These are phyloP conservation scores for Plantago ovata DNA, from an alignment of 257 asterid genomes.

Conservation along the genomic window DNA sequence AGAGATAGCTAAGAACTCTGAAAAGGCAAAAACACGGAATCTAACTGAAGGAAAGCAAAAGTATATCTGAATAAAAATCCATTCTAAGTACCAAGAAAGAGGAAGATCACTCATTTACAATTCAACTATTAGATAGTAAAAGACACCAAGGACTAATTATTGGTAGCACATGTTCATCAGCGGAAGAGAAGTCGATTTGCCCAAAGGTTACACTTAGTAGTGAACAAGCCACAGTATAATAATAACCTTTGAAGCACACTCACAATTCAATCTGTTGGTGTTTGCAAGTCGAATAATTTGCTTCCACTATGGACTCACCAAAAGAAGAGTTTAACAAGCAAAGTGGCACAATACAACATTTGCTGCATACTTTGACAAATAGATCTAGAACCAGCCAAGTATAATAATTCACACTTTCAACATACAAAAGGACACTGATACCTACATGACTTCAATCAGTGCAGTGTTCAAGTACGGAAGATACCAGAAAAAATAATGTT, in stretches of 20 bases:
- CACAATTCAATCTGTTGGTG: not conserved
- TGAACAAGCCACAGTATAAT: not conserved
- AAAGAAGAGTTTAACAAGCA: not conserved
- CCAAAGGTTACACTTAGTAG: too few relatives aligned
- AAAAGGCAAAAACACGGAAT: too few relatives aligned
- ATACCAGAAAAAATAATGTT: too few relatives aligned
- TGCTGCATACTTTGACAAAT: too few relatives aligned
- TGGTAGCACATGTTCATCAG: not conserved
- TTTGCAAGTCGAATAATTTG: not conserved
- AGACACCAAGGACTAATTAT: not conserved
- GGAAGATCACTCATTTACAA: not conserved
- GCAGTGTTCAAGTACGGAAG: too few relatives aligned
- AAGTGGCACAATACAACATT: not conserved
- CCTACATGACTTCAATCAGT: too few relatives aligned
- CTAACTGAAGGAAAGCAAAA: too few relatives aligned
- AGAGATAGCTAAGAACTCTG: not conserved
- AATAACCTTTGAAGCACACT: not conserved
- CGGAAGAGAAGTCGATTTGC: too few relatives aligned
- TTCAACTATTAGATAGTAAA: not conserved
- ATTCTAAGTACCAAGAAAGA: not conserved
- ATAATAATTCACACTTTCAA: too few relatives aligned
- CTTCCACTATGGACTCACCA: not conserved
- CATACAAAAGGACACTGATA: too few relatives aligned
- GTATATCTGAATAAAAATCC: not conserved
- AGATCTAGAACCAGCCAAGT: too few relatives aligned